These are phyloP conservation scores for Calophaca sinica DNA, from an alignment of 306 rosid species.

Conservation along the genomic window DNA sequence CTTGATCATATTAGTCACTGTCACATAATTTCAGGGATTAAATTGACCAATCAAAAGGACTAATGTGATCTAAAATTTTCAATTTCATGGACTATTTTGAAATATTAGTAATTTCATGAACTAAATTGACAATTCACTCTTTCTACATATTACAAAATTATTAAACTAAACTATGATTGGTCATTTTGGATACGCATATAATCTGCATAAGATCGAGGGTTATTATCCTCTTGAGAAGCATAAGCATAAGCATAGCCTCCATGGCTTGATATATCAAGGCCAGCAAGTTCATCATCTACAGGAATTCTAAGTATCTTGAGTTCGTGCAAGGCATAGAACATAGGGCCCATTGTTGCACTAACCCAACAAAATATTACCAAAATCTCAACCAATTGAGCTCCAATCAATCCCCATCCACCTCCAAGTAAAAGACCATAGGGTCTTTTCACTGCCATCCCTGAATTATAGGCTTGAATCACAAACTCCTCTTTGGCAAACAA, in stretches of 20 bases:
- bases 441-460: conserved; percentile 47
- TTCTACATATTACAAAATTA: conserved; percentile 8
- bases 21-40: too few relatives aligned
- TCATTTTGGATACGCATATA: conserved; percentile 42
- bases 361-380: conserved; percentile 69
- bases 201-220: conserved; percentile 47
- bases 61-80: too few relatives aligned
- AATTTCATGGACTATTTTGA: too few relatives aligned
- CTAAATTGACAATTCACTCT: too few relatives aligned
- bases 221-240: conserved; percentile 48
- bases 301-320: conserved; percentile 64
- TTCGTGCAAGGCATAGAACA: conserved; percentile 61
- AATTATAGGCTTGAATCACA: conserved; percentile 57
- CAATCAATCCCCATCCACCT: conserved; percentile 75
- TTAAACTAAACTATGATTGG: conserved; percentile 18
- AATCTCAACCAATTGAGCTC: conserved; percentile 67
- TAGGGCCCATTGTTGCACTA: conserved; percentile 73
- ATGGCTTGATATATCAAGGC: conserved; percentile 75
- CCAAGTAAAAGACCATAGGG: conserved; percentile 75
- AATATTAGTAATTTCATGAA: too few relatives aligned
- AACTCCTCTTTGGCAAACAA: conserved; percentile 75
- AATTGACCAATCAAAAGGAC: too few relatives aligned
- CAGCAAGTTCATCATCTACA: conserved; percentile 61
- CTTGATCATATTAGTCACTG: too few relatives aligned
- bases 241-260: conserved; percentile 78